Evolutionary conservation across 768 basidiomycete species (phyloP).

Genomic region (Tylopilus vinaceipallidus): DNA sequence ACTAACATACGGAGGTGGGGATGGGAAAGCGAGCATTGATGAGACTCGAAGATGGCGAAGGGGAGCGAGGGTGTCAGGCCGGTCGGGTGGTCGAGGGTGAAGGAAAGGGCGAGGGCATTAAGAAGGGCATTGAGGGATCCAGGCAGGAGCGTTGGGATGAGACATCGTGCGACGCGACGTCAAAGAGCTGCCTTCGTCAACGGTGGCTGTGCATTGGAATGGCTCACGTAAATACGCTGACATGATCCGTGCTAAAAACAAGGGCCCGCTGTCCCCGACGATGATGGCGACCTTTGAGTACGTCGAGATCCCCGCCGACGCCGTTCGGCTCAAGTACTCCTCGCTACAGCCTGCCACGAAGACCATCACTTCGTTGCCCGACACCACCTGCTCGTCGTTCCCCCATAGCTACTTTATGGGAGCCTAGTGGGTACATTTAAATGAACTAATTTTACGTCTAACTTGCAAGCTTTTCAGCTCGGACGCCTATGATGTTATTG

Average conservation of each 20-base stretch:
- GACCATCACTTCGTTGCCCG: conserved; percentile 42
- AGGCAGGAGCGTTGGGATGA: conserved; percentile 17
- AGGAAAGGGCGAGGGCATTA: conserved; percentile 41
- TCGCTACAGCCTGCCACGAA: conserved; percentile 38
- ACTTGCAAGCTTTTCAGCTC: conserved; percentile 41
- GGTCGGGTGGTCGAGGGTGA: conserved; percentile 45
- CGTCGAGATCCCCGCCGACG: conserved; percentile 41
- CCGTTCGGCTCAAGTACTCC: conserved; percentile 31
- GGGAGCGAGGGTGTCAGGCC: conserved; percentile 74
- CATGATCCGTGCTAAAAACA: too few relatives aligned
- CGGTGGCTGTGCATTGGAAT: conserved; percentile 8
- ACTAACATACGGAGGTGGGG: conserved; percentile 31
- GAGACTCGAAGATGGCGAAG: conserved; percentile 68
- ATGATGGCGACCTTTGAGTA: conserved; percentile 37
- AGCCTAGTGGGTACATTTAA: conserved; percentile 49
- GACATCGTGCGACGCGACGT: conserved; percentile 13
- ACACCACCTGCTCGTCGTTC: conserved; percentile 2
- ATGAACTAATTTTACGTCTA: not conserved
- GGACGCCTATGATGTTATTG: conserved; percentile 53
- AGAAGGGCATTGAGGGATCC: conserved; percentile 50
- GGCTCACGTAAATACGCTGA: too few relatives aligned
- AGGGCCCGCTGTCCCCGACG: not conserved
- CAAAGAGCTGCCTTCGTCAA: conserved; percentile 4
- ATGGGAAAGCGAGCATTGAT: conserved; percentile 54
- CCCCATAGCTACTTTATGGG: conserved; percentile 96